A percentile compares a stretch with the other conserved stretches of the same genome.
These are phyloP conservation scores for Claviceps monticola DNA, from an alignment of 2,329 filamentous ascomycete species.

Conservation along the genomic window DNA sequence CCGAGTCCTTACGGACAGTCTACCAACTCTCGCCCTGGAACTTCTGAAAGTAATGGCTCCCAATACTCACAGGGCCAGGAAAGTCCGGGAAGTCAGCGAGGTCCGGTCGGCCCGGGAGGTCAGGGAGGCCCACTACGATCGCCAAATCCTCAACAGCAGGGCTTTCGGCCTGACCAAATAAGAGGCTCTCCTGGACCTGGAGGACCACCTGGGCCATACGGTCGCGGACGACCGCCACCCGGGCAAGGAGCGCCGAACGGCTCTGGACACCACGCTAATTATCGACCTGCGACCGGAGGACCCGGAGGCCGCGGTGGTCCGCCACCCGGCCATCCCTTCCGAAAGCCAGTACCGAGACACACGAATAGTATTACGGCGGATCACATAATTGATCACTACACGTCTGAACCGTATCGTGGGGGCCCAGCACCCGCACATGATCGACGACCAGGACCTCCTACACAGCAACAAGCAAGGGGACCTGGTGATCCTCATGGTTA, in stretches of 20 bases:
- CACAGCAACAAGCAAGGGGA: conserved; percentile 12
- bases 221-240: conserved; percentile 10
- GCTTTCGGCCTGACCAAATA: conserved; percentile 13
- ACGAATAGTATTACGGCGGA: conserved; percentile 20
- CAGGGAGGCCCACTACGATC: conserved; percentile 12
- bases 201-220: conserved; percentile 10
- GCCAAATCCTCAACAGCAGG: conserved; percentile 16
- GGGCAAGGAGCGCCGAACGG: conserved; percentile 8
- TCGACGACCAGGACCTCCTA: conserved; percentile 7
- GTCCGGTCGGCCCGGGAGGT: too few relatives aligned
- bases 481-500: conserved; percentile 43
- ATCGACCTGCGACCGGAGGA: conserved; percentile 15
- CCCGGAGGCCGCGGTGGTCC: conserved; percentile 12
- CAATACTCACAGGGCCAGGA: conserved; percentile 12
- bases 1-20: conserved; percentile 19
- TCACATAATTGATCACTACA: conserved; percentile 26
- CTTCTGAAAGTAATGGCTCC: conserved; percentile 19
- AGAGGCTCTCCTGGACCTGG: conserved; percentile 5
- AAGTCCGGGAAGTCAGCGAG: not conserved
- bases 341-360: conserved; percentile 16
- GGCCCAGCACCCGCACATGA: conserved; percentile 7
- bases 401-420: conserved; percentile 13
- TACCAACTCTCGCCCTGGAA: conserved; percentile 17
- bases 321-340: conserved; percentile 11
- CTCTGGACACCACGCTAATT: conserved; percentile 6